phyloP scores from a whole-genome alignment of 805 yeast species.

The Candida vaughaniae region DNA sequence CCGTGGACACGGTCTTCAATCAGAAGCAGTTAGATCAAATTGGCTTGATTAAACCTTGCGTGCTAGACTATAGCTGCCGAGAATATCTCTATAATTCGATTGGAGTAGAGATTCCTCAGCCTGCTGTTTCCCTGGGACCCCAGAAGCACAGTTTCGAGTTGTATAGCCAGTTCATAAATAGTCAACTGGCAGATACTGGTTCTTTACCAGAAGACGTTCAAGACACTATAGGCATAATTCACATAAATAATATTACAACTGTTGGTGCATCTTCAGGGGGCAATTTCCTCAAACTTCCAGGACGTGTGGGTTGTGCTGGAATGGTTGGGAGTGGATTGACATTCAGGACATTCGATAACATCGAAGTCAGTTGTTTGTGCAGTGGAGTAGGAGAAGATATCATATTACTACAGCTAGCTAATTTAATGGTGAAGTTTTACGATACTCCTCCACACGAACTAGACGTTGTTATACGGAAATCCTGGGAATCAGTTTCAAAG shows the following conservation, averaged over 20 bases:
- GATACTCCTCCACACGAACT: background rate
- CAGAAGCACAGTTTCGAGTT: conserved; percentile 8
- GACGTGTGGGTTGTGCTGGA: conserved; percentile 56
- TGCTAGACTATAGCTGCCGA: conserved; percentile 18
- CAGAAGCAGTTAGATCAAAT: conserved; percentile 11
- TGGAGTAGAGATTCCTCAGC: conserved; percentile 1
- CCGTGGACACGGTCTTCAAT: conserved; percentile 21
- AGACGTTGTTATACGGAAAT: background rate
- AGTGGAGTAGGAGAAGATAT: conserved; percentile 62
- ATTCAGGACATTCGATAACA: conserved; percentile 15
- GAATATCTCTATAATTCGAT: conserved; percentile 6
- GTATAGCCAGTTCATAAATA: conserved; percentile 8
- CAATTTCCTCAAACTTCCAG: conserved; percentile 46
- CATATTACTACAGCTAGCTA: conserved; percentile 41
- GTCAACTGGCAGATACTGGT: background rate
- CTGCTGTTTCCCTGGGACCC: conserved; percentile 1
- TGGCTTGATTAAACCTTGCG: conserved; percentile 37
- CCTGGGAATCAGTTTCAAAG: conserved; percentile 1
- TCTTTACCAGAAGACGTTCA: conserved; percentile 16
- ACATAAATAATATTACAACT: conserved; percentile 15
- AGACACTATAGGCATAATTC: conserved; percentile 49
- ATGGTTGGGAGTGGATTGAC: conserved; percentile 47
- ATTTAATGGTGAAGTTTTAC: conserved; percentile 12
- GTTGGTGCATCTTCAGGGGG: conserved; percentile 55
- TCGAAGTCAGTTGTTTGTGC: conserved; percentile 37